Base-by-base conservation (phyloP, 2,329 filamentous ascomycete genomes). In the Colletotrichum tropicicola region DNA sequence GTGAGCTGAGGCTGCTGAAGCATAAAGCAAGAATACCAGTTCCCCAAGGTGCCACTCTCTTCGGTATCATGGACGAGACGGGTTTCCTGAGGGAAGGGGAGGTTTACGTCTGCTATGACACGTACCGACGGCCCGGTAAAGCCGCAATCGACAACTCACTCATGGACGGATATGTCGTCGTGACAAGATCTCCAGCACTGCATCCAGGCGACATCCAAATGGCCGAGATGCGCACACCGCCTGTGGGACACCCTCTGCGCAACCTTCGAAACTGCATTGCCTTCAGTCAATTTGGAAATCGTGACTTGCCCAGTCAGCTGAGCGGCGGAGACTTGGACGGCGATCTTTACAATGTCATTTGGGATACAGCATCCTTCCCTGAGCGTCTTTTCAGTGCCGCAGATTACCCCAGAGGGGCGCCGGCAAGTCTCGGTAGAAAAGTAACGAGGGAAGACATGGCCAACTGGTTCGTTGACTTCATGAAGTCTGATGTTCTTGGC, bases 271-370 rank as follows among this genome's bases (percentile, higher is more conserved):
- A 97, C 71, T 94, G 92, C 65, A 84, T 97, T 15, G 87, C 92
- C 1, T 97, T 97, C 73, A 94, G 90, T 64, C 87, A 89, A 60
- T 82, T 86, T 43, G 93, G 94, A 0, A 25, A 70, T 0, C 87
- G 93, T 15, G 93, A 97, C 71, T 79, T 97, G 0, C 92, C 93
- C 0, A 95, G 92, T 66, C 86, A 91, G 74, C 81, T 97, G 0
- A 91, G 91, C 56, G 93, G 93, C 1, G 93, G 93, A 0, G 93
- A 97, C 74, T 83, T 97, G 0, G 93, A 96, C 68, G 93, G 93
- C 0, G 94, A 97, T 73, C 78, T 92, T 0, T 97, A 92, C 75
- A 91, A 93, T 68, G 78, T 97, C 52, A 92, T 97, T 49, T 96
- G 87, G 83, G 92, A 97, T 69, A 69, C 76, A 0, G 72, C 75